These are phyloP conservation scores for Neurospora terricola DNA, from an alignment of 495 filamentous ascomycete species.

Conservation along the genomic window DNA sequence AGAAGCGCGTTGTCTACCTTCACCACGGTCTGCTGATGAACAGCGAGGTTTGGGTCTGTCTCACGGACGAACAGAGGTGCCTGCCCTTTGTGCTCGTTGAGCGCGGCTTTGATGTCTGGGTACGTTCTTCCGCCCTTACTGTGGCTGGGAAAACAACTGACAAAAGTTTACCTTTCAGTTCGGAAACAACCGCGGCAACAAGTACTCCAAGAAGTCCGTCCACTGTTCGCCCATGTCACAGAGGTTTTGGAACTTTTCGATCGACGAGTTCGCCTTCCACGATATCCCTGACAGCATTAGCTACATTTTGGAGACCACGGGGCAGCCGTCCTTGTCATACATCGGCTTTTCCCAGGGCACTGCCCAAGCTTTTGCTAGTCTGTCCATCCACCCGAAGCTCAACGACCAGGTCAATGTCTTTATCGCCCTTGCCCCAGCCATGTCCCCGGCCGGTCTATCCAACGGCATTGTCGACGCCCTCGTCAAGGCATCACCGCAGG, in stretches of 20 bases:
- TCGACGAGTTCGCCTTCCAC: slow-evolving; percentile 95
- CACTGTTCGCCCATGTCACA: slow-evolving; percentile 59
- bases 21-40: slow-evolving; percentile 98
- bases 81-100: slow-evolving; percentile 88
- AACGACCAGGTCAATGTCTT: slow-evolving; percentile 95
- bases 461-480: slow-evolving; percentile 86
- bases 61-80: slow-evolving; percentile 75
- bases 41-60: slow-evolving; percentile 95
- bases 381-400: slow-evolving; percentile 86
- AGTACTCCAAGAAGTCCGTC: slow-evolving; percentile 92
- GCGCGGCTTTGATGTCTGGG: slow-evolving; percentile 93
- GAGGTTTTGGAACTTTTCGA: slow-evolving; percentile 93
- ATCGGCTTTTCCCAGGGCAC: slow-evolving; percentile 96
- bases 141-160: neutral
- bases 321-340: slow-evolving; percentile 80
- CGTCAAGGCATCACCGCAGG: slow-evolving; percentile 85
- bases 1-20: slow-evolving; percentile 84
- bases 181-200: slow-evolving; percentile 96
- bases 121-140: slow-evolving; percentile 26
- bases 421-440: slow-evolving; percentile 92
- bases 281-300: slow-evolving; percentile 92
- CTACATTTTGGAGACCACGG: slow-evolving; percentile 80
- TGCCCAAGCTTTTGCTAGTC: slow-evolving; percentile 87
- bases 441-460: slow-evolving; percentile 85
- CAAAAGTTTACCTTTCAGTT: slow-evolving; percentile 37